These are phyloP conservation scores for Phellopilus nigrolimitatus DNA, from an alignment of 1,284 basidiomycete species.

Conservation along the genomic window DNA sequence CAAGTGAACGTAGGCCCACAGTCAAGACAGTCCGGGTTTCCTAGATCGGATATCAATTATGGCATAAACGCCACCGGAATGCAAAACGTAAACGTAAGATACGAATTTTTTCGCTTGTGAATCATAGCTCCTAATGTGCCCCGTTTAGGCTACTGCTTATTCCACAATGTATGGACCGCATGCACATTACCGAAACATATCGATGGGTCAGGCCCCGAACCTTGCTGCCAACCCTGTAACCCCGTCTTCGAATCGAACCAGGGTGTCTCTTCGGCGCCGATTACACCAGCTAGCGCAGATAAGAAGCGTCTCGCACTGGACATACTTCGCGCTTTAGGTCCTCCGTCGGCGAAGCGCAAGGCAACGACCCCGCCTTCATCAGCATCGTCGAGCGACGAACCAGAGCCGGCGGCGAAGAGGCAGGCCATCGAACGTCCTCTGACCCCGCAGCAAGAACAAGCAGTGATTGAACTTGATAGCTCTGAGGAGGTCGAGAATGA, in stretches of 20 bases:
- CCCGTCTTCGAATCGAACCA: constrained; percentile 3
- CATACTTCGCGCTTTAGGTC: constrained; percentile 20
- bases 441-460: not conserved
- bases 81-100: too few relatives aligned
- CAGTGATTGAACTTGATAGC: not conserved
- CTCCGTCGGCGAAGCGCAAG: constrained; percentile 18
- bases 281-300: constrained; percentile 19
- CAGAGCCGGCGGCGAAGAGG: not conserved
- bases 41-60: too few relatives aligned
- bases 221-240: not conserved
- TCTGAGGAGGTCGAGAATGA: not conserved
- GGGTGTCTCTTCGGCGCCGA: not conserved
- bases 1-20: too few relatives aligned
- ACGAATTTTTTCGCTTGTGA: too few relatives aligned
- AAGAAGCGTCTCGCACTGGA: constrained; percentile 20
- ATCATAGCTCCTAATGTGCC: too few relatives aligned
- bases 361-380: not conserved
- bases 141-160: too few relatives aligned
- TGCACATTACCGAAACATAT: too few relatives aligned
- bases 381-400: not conserved
- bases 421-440: not conserved
- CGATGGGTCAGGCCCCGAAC: not conserved
- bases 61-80: too few relatives aligned
- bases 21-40: too few relatives aligned
- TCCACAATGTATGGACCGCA: too few relatives aligned